phyloP scores from a whole-genome alignment of 2,329 filamentous ascomycete genomes.

The Apiospora kogelbergensis region DNA sequence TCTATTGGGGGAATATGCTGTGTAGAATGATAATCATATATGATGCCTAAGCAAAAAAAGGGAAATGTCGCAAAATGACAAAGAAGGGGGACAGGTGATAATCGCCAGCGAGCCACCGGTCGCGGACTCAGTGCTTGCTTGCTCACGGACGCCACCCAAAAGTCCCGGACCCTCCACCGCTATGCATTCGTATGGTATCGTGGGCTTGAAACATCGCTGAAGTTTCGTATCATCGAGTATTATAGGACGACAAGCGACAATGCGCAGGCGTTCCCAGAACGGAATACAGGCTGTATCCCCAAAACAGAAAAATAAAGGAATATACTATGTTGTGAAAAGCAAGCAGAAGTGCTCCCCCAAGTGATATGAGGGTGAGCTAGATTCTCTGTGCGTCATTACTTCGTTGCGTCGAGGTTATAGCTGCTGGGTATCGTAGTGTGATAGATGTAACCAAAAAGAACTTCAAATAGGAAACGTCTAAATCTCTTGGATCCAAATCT shows the following conservation, averaged over 20 bases:
- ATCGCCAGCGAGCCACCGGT: background rate
- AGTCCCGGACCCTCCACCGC: background rate
- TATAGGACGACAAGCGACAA: conserved; percentile 1
- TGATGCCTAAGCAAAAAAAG: background rate
- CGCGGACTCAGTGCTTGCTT: background rate
- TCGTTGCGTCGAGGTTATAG: conserved; percentile 26
- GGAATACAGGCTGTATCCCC: background rate
- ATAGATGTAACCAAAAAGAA: conserved; percentile 27
- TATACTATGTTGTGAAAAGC: background rate
- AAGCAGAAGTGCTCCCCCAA: background rate
- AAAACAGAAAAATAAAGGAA: background rate
- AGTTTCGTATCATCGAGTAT: conserved; percentile 10
- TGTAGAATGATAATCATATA: background rate
- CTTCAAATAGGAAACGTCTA: conserved; percentile 32
- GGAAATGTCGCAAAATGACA: background rate
- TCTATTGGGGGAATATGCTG: conserved; percentile 17
- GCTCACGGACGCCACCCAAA: background rate
- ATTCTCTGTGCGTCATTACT: conserved; percentile 28
- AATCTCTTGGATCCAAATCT: conserved; percentile 51
- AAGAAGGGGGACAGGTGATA: background rate
- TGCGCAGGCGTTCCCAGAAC: background rate
- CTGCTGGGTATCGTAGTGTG: conserved; percentile 33
- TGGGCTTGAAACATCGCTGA: conserved; percentile 12
- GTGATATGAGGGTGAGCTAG: background rate
- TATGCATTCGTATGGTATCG: conserved; percentile 5